phyloP scores from a whole-genome alignment of 1,284 basidiomycete genomes.

The Sporisorium scitamineum region DNA sequence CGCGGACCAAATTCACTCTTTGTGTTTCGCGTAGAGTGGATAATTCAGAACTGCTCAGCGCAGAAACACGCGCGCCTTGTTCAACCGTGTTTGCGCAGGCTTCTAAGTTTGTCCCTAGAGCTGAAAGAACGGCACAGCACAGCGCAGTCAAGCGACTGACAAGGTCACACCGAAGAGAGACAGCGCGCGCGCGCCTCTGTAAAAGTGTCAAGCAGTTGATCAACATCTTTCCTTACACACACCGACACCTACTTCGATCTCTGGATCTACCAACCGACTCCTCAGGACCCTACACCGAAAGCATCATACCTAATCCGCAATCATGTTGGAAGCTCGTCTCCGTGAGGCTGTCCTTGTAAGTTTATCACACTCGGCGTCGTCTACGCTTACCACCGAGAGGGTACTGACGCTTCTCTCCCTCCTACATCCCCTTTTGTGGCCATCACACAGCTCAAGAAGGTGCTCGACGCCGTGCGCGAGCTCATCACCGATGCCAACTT shows the following conservation, averaged over 20 bases:
- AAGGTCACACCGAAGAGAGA: neutral
- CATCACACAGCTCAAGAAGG: constrained; percentile 60
- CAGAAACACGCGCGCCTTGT: constrained; percentile 1
- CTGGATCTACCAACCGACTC: neutral
- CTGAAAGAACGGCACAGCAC: neutral
- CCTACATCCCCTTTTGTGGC: neutral
- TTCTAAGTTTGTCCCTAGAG: neutral
- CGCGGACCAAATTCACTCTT: neutral
- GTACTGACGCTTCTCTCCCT: constrained; percentile 5
- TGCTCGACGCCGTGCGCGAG: constrained; percentile 85
- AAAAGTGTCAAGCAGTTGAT: constrained; percentile 1
- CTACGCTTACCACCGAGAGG: too few relatives aligned
- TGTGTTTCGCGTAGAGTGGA: constrained; percentile 19
- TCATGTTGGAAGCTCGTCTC: constrained; percentile 64
- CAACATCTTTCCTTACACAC: constrained; percentile 4
- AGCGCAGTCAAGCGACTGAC: neutral
- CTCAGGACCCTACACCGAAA: neutral
- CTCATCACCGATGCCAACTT: constrained; percentile 98
- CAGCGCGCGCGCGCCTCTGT: neutral
- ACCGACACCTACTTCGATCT: neutral
- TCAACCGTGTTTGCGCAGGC: constrained; percentile 8
- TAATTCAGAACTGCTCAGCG: neutral
- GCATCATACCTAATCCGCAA: constrained; percentile 6
- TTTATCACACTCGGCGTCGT: neutral
- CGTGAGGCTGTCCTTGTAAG: constrained; percentile 58